Evolutionary conservation across 2,329 filamentous ascomycete species (phyloP).

Genomic region (Remersonia thermophila): DNA sequence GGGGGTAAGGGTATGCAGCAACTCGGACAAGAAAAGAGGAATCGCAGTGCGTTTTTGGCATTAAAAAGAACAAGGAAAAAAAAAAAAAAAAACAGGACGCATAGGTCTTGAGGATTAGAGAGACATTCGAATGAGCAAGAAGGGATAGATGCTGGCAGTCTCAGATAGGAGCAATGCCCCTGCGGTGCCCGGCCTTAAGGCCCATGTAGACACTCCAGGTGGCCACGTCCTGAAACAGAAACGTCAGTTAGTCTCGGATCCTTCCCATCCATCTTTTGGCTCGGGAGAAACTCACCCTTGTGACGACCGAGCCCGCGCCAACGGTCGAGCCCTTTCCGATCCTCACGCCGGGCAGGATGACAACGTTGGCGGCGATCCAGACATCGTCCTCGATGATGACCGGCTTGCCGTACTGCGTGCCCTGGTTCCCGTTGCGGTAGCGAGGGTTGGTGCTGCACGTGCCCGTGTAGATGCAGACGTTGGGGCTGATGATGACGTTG

Average conservation of each 20-base stretch:
- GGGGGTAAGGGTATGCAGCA: too few species aligned
- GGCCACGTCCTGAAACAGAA: slow-evolving; percentile 15
- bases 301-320: slow-evolving; percentile 75
- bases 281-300: slow-evolving; percentile 40
- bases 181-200: slow-evolving; percentile 15
- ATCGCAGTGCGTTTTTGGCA: too few species aligned
- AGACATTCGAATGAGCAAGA: too few species aligned
- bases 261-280: not conserved
- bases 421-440: slow-evolving; percentile 60
- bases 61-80: slow-evolving; percentile 1
- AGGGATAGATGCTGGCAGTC: slow-evolving; percentile 2
- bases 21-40: too few species aligned
- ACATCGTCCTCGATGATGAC: slow-evolving; percentile 78
- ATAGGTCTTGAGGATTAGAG: not conserved
- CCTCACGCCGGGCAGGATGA: slow-evolving; percentile 65
- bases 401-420: slow-evolving; percentile 54
- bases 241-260: not conserved
- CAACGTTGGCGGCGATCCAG: slow-evolving; percentile 67
- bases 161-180: slow-evolving; percentile 12
- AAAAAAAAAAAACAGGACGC: not conserved
- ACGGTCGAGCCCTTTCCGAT: slow-evolving; percentile 71
- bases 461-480: slow-evolving; percentile 74
- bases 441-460: slow-evolving; percentile 62
- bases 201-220: slow-evolving; percentile 19
- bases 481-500: slow-evolving; percentile 64